Conservation (phyloP, 306 rosid species). For the Geum urbanum region DNA sequence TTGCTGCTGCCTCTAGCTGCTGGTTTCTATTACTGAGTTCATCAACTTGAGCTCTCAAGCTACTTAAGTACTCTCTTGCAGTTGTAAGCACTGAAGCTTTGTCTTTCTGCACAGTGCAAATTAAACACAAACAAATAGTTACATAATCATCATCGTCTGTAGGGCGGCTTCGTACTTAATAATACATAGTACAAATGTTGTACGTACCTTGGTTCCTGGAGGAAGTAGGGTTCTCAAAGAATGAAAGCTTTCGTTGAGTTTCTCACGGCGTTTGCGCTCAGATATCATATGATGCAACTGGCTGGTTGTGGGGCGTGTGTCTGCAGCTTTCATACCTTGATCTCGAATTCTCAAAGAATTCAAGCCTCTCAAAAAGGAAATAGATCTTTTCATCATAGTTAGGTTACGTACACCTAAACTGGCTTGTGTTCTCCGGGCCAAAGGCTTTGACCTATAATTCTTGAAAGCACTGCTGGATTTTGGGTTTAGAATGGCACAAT, state of each 20-base stretch:
- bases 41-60: conserved; percentile 47
- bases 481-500: conserved; percentile 21
- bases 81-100: conserved; percentile 66
- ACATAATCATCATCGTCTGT: background rate
- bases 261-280: conserved; percentile 80
- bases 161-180: background rate
- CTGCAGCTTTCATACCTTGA: conserved; percentile 33
- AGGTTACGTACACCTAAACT: conserved; percentile 24
- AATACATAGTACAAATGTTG: background rate
- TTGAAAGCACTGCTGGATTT: conserved; percentile 49
- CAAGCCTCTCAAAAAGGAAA: conserved; percentile 47
- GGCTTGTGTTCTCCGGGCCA: conserved; percentile 21
- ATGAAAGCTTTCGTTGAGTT: conserved; percentile 72
- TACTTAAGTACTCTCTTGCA: conserved; percentile 58
- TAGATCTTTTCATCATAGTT: conserved; percentile 54
- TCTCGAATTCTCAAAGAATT: conserved; percentile 42
- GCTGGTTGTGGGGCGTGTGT: conserved; percentile 37
- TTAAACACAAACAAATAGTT: background rate
- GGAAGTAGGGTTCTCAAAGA: conserved; percentile 70
- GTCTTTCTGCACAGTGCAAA: conserved; percentile 52
- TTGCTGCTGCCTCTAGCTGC: conserved; percentile 34
- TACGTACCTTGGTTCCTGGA: conserved; percentile 68
- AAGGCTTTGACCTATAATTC: conserved; percentile 24
- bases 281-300: conserved; percentile 77
- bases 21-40: conserved; percentile 51